A percentile compares a stretch with the other conserved stretches of the same genome.
phyloP scores from a whole-genome alignment of 208 protist genomes.

The Wallacemonas collosoma region DNA sequence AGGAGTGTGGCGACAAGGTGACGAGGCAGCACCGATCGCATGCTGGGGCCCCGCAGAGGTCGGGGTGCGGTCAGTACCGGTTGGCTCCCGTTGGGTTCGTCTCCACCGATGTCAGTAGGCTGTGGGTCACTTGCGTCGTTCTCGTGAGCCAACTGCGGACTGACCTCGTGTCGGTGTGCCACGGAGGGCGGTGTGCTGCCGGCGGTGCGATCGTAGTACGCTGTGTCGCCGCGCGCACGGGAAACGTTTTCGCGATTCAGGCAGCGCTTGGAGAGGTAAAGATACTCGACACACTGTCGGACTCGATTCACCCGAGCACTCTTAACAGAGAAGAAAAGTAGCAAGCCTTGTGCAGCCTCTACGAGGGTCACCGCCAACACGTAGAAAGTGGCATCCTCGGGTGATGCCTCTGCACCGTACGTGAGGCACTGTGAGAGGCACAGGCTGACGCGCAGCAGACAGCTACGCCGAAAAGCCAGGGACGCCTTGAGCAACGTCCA shows the following conservation, averaged over 20 bases:
- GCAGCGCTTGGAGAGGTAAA: background rate
- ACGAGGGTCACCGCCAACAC: background rate
- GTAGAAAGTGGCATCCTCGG: background rate
- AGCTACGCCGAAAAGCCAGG: background rate
- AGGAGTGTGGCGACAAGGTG: background rate
- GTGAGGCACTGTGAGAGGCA: conserved; percentile 10
- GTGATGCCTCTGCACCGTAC: background rate
- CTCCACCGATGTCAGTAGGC: too few relatives aligned
- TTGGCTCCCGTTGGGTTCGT: too few relatives aligned
- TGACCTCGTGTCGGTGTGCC: background rate
- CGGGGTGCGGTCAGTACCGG: too few relatives aligned
- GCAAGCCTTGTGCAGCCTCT: background rate
- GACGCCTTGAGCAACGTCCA: background rate
- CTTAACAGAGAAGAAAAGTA: conserved; percentile 2
- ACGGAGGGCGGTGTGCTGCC: background rate
- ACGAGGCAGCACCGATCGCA: background rate
- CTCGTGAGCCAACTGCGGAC: background rate
- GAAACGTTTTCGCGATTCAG: background rate
- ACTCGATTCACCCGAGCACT: background rate
- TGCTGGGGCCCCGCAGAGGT: background rate
- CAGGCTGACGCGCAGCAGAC: background rate
- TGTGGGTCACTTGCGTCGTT: too few relatives aligned
- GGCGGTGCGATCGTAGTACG: conserved; percentile 1
- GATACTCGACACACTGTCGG: conserved; percentile 6
- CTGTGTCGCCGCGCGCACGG: background rate